Base-by-base conservation (phyloP, 2,329 filamentous ascomycete genomes). In the Beauveria sp. region DNA sequence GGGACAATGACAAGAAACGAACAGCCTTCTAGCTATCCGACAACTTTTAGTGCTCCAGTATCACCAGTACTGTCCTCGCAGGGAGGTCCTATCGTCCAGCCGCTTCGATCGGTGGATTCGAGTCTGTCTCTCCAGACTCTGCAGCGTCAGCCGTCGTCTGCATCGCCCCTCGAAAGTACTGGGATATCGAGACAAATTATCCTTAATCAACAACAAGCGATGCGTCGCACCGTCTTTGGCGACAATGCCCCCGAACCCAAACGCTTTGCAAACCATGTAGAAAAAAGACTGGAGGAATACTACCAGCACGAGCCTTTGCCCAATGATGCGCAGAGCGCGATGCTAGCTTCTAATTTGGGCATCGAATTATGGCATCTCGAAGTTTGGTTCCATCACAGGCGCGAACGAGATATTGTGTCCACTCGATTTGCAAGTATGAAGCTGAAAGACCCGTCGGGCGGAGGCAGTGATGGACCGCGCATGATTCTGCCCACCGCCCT, bases 341-440 rank as follows among this genome's bases (percentile, higher is more conserved):
- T 82, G 67, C 72, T 83, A 47, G 81, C 82, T 10, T 84, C 81
- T 0, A 84, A 79, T 46, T 70, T 84, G 2, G 79, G 79, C 16
- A 77, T 82, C 26, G 80, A 83, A 60, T 74, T 77, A 3, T 71
- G 73, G 53, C 79, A 83, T 64, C 75, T 85, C 30, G 76, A 81
- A 61, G 75, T 81, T 59, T 85, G 82, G 82, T 84, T 83, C 66
- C 77, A 81, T 63, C 79, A 82, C 62, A 78, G 81, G 22, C 76
- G 80, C 34, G 77, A 82, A 55, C 77, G 77, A 54, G 79, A 82
- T 63, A 70, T 74, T 20, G 76, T 80, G 38, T 73, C 72, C 2
- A 73, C 74, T 63, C 77, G 77, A 53, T 70, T 82, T 6, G 78
- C 79, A 42, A 75, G 71, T 43, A 72, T 82, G 24, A 74, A 70